These are phyloP conservation scores for Rusavskia elegans DNA, from an alignment of 495 filamentous ascomycete species.

Conservation along the genomic window DNA sequence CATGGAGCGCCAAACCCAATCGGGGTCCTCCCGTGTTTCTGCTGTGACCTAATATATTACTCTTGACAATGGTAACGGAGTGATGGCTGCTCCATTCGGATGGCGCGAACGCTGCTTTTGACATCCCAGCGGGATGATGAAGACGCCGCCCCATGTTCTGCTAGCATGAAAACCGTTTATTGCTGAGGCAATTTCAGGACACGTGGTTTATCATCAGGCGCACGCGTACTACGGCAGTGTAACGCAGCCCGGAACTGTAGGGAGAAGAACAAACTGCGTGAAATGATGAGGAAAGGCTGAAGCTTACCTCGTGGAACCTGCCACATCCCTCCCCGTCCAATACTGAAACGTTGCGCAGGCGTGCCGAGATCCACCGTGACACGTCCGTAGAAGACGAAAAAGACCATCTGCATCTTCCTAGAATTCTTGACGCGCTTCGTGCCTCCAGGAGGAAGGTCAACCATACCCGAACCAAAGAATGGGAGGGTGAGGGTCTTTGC, in stretches of 20 bases:
- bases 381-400: slow-evolving; percentile 69
- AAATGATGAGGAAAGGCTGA: slow-evolving; percentile 4
- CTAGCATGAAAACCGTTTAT: too few relatives aligned
- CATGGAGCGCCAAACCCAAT: too few relatives aligned
- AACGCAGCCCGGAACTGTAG: too few relatives aligned
- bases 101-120: too few relatives aligned
- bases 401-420: slow-evolving; percentile 86
- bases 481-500: slow-evolving; percentile 70
- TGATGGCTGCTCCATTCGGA: too few relatives aligned
- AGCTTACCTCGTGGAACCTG: slow-evolving; percentile 84
- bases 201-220: too few relatives aligned
- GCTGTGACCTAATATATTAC: too few relatives aligned
- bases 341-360: slow-evolving; percentile 60
- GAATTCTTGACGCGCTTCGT: slow-evolving; percentile 80
- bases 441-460: slow-evolving; percentile 69
- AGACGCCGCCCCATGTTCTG: too few relatives aligned
- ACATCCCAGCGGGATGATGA: too few relatives aligned
- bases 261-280: not conserved
- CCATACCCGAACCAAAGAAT: slow-evolving; percentile 77
- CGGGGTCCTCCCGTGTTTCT: too few relatives aligned
- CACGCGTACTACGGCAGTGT: not conserved
- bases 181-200: too few relatives aligned
- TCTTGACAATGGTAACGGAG: too few relatives aligned
- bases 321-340: slow-evolving; percentile 75
- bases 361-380: slow-evolving; percentile 60